Evolutionary conservation across 2,329 filamentous ascomycete genomes (phyloP).

Genomic region (Aspergillus quadricinctus): DNA sequence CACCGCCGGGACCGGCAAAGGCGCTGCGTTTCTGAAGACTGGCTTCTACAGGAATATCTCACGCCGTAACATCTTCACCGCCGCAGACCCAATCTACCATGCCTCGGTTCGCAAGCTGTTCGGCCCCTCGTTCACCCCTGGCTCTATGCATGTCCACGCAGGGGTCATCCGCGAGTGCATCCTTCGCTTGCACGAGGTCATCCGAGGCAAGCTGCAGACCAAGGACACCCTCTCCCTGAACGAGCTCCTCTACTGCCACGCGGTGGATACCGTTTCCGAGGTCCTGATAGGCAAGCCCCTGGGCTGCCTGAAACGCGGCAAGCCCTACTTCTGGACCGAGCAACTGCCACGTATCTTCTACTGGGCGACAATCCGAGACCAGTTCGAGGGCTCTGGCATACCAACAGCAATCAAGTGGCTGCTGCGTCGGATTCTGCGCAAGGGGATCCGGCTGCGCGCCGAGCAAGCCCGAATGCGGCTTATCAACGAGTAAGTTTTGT

Average conservation of each 20-base stretch:
- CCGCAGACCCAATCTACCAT: slow-evolving; percentile 20
- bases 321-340: slow-evolving; percentile 24
- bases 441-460: slow-evolving; percentile 16
- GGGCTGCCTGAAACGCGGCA: slow-evolving; percentile 20
- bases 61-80: slow-evolving; percentile 22
- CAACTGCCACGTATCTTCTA: slow-evolving; percentile 24
- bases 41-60: slow-evolving; percentile 22
- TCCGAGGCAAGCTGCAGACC: slow-evolving; percentile 7
- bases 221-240: slow-evolving; percentile 14
- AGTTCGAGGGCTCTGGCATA: slow-evolving; percentile 23
- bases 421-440: slow-evolving; percentile 20
- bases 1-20: slow-evolving; percentile 15
- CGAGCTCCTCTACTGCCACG: slow-evolving; percentile 21
- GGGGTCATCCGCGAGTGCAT: slow-evolving; percentile 19
- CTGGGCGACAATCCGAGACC: slow-evolving; percentile 23
- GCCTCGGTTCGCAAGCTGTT: slow-evolving; percentile 21
- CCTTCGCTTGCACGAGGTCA: slow-evolving; percentile 15
- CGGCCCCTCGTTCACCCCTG: slow-evolving; percentile 20
- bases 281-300: slow-evolving; percentile 22
- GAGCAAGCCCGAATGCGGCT: slow-evolving; percentile 23
- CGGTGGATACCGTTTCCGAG: slow-evolving; percentile 23
- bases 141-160: slow-evolving; percentile 17
- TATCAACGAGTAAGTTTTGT: slow-evolving; percentile 18
- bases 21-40: slow-evolving; percentile 19
- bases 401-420: slow-evolving; percentile 24